A percentile compares a stretch with the other conserved stretches of the same genome.
These are phyloP conservation scores for Filosporella fistucella DNA, from an alignment of 495 filamentous ascomycete species.

Conservation along the genomic window DNA sequence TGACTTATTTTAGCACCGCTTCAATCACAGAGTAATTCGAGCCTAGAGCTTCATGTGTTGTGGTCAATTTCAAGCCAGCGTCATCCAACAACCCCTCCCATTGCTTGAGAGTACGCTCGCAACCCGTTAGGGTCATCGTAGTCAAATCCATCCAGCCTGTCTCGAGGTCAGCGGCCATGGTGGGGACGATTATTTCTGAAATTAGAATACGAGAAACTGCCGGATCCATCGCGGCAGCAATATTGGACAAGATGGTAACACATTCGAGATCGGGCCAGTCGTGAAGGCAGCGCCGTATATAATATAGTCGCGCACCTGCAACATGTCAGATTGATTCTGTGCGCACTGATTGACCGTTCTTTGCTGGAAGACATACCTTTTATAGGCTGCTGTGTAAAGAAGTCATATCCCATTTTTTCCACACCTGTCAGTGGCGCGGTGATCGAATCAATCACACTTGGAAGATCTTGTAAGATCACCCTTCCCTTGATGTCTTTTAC, in stretches of 20 bases:
- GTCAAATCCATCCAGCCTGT: slow-evolving; percentile 30
- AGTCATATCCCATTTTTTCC: slow-evolving; percentile 38
- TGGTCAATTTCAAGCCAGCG: slow-evolving; percentile 28
- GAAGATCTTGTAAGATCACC: slow-evolving; percentile 50
- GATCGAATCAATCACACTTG: slow-evolving; percentile 29
- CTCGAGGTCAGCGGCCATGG: slow-evolving; percentile 6
- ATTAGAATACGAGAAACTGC: background rate
- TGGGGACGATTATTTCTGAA: slow-evolving; percentile 1
- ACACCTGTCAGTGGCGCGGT: slow-evolving; percentile 29
- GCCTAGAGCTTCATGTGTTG: background rate
- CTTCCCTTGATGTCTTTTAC: background rate
- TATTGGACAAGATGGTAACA: slow-evolving; percentile 21
- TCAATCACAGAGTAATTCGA: background rate
- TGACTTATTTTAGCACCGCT: background rate
- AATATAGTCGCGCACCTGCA: slow-evolving; percentile 24
- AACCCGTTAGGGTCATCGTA: slow-evolving; percentile 31
- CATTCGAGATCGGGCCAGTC: slow-evolving; percentile 22
- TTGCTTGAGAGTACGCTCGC: slow-evolving; percentile 33
- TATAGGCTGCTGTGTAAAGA: slow-evolving; percentile 43
- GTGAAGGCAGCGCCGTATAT: slow-evolving; percentile 28
- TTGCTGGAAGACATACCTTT: slow-evolving; percentile 23
- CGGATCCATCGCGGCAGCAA: slow-evolving; percentile 26
- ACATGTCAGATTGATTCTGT: background rate
- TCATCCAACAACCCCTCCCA: slow-evolving; percentile 32
- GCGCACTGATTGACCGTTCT: background rate